Percentiles rank a stretch among this genome's conserved stretches.
Evolutionary conservation across 2,329 filamentous ascomycete genomes (phyloP).

Genomic region (Botrytis cinerea): DNA sequence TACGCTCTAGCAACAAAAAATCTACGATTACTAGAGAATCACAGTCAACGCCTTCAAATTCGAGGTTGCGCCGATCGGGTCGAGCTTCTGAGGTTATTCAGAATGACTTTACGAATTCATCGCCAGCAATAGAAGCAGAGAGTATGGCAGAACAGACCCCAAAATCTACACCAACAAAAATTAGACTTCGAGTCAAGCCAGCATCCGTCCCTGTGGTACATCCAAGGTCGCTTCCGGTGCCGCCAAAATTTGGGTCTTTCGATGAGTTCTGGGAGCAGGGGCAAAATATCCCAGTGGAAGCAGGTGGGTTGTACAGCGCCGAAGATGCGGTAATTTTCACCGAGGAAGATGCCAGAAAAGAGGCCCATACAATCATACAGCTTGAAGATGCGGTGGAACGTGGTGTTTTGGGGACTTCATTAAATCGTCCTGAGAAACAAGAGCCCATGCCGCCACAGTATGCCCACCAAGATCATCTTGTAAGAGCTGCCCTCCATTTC

Average conservation of each 20-base stretch:
- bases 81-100: slow-evolving; percentile 32
- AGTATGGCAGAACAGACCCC: slow-evolving; percentile 33
- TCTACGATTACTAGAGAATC: slow-evolving; percentile 27
- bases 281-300: slow-evolving; percentile 54
- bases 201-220: slow-evolving; percentile 59
- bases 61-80: slow-evolving; percentile 35
- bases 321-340: slow-evolving; percentile 61
- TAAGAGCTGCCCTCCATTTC: slow-evolving; percentile 78
- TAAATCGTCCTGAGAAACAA: slow-evolving; percentile 71
- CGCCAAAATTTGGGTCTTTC: slow-evolving; percentile 56
- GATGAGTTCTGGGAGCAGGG: slow-evolving; percentile 59
- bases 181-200: slow-evolving; percentile 52
- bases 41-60: slow-evolving; percentile 31
- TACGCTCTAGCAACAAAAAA: slow-evolving; percentile 34
- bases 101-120: slow-evolving; percentile 27
- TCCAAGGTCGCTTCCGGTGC: slow-evolving; percentile 55
- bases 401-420: slow-evolving; percentile 68
- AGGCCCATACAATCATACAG: slow-evolving; percentile 68
- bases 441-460: slow-evolving; percentile 78
- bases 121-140: slow-evolving; percentile 29
- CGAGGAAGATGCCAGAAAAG: slow-evolving; percentile 62
- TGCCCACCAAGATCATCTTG: slow-evolving; percentile 83
- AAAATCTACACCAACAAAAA: slow-evolving; percentile 45
- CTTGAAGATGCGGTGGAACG: slow-evolving; percentile 74
- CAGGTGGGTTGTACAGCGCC: slow-evolving; percentile 55